Base-by-base conservation (phyloP, 2,329 filamentous ascomycete genomes). In the Neofusicoccum kwambonambiense region DNA sequence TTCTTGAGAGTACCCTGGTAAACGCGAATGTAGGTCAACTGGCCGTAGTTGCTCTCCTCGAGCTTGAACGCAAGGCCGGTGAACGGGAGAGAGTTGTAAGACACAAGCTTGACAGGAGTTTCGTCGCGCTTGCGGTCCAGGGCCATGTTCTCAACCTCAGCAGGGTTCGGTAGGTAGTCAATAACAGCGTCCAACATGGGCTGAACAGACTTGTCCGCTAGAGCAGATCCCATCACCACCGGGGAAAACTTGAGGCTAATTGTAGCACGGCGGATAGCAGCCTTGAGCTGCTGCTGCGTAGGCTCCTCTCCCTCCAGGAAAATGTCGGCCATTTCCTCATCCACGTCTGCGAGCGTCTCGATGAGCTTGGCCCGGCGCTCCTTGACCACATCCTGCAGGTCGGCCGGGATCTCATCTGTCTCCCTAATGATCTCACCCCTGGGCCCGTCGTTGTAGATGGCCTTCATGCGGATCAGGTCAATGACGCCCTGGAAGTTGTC, bases 1-100 rank as follows among this genome's bases (percentile, higher is more conserved):
- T 97, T 98, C 77, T 84, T 90, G 66, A 99, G 83, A 22, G 89
- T 89, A 70, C 95, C 95, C 80, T 99, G 95, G 82, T 99, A 99
- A 65, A 99, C 95, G 71, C 95, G 92, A 68, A 99, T 96, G 78
- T 99, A 99, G 63, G 95, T 99, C 75, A 99, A 86, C 79, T 99
- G 95, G 49, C 95, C 95, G 73, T 96, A 99, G 78, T 96, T 97
- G 81, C 94, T 96, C 81, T 99, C 95, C 84, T 99, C 95, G 22
- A 99, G 88, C 84, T 99, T 99, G 85, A 99, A 99, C 9, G 95
- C 95, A 68, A 99, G 84, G 57, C 95, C 95, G 64, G 97, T 93
- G 74, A 98, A 97, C 0, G 95, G 95, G 27, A 97, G 83, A 22
- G 91, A 90, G 79, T 96, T 95, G 82, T 98, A 97, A 1, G 94